phyloP scores from a whole-genome alignment of 768 basidiomycete genomes.

The Xerocomellus dryophilus region DNA sequence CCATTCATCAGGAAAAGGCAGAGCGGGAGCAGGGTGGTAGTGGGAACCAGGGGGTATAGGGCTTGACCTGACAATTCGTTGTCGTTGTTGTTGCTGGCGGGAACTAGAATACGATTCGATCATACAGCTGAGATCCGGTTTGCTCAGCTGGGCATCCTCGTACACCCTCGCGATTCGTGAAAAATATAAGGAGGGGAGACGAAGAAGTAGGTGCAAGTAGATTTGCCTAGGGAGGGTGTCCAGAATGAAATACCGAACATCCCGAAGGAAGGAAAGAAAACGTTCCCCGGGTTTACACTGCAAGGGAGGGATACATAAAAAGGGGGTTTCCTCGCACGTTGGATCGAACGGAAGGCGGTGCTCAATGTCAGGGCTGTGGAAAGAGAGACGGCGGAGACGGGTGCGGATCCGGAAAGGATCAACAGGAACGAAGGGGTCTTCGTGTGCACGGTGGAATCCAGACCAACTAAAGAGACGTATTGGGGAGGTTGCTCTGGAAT shows the following conservation, averaged over 20 bases:
- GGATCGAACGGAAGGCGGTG: slow-evolving; percentile 16
- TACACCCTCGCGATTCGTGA: slow-evolving; percentile 74
- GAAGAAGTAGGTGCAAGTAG: slow-evolving; percentile 51
- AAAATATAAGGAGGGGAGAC: slow-evolving; percentile 78
- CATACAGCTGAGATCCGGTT: slow-evolving; percentile 65
- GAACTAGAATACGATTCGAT: slow-evolving; percentile 30
- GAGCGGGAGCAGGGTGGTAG: slow-evolving; percentile 16
- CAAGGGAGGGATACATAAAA: slow-evolving; percentile 22
- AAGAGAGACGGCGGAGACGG: slow-evolving; percentile 20
- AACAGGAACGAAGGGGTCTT: slow-evolving; percentile 56
- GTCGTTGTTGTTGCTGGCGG: slow-evolving; percentile 12
- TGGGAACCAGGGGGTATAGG: slow-evolving; percentile 30
- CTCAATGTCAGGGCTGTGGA: slow-evolving; percentile 24
- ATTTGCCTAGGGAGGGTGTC: slow-evolving; percentile 42
- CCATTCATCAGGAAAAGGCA: slow-evolving; percentile 57
- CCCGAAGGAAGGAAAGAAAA: slow-evolving; percentile 19
- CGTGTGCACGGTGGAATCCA: slow-evolving; percentile 47
- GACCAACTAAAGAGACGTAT: slow-evolving; percentile 57
- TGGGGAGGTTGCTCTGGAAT: slow-evolving; percentile 51
- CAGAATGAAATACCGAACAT: slow-evolving; percentile 25
- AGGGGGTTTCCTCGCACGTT: slow-evolving; percentile 19
- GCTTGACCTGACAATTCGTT: slow-evolving; percentile 18
- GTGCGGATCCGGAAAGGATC: slow-evolving; percentile 46
- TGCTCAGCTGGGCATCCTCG: slow-evolving; percentile 73
- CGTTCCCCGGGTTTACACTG: slow-evolving; percentile 12